Evolutionary conservation across 192 early-diverging fungal species (phyloP).

Genomic region (Coemansia sp.): DNA sequence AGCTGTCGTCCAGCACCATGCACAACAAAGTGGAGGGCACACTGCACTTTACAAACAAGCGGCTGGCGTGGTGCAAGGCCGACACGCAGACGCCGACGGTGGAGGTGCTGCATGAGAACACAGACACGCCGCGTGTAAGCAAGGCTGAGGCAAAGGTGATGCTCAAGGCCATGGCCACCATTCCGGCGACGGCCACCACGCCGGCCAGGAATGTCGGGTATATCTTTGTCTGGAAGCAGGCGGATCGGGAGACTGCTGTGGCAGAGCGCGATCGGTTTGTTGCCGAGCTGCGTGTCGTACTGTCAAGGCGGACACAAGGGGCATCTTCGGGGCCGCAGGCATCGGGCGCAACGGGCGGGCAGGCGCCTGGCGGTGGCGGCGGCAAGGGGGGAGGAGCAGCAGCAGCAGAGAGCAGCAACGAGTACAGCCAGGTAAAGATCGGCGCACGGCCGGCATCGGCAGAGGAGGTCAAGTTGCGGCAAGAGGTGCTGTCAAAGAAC

Average conservation of each 20-base stretch:
- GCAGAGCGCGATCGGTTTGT: slow-evolving; percentile 48
- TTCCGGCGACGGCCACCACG: slow-evolving; percentile 13
- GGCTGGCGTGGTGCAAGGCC: slow-evolving; percentile 52
- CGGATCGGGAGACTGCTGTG: slow-evolving; percentile 45
- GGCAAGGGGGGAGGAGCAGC: slow-evolving; percentile 1
- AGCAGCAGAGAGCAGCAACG: slow-evolving; percentile 2
- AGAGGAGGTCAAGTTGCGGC: slow-evolving; percentile 59
- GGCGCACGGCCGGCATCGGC: slow-evolving; percentile 39
- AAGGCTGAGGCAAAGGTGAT: slow-evolving; percentile 50
- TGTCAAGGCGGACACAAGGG: slow-evolving; percentile 1
- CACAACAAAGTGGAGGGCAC: slow-evolving; percentile 41
- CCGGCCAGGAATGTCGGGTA: neutral
- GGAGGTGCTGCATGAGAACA: slow-evolving; percentile 44
- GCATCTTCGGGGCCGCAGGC: neutral
- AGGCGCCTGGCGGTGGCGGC: neutral
- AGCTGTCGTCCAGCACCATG: slow-evolving; percentile 23
- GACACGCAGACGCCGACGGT: slow-evolving; percentile 42
- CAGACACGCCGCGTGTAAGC: slow-evolving; percentile 37
- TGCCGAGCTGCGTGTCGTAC: slow-evolving; percentile 22
- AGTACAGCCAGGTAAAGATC: slow-evolving; percentile 41
- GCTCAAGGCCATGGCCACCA: slow-evolving; percentile 45
- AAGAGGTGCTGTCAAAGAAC: slow-evolving; percentile 60
- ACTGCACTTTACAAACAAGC: slow-evolving; percentile 50
- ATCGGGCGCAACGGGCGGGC: too few species aligned
- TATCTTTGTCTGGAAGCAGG: slow-evolving; percentile 20